phyloP scores from a whole-genome alignment of 495 filamentous ascomycete genomes.

The Amniculicola lignicola region DNA sequence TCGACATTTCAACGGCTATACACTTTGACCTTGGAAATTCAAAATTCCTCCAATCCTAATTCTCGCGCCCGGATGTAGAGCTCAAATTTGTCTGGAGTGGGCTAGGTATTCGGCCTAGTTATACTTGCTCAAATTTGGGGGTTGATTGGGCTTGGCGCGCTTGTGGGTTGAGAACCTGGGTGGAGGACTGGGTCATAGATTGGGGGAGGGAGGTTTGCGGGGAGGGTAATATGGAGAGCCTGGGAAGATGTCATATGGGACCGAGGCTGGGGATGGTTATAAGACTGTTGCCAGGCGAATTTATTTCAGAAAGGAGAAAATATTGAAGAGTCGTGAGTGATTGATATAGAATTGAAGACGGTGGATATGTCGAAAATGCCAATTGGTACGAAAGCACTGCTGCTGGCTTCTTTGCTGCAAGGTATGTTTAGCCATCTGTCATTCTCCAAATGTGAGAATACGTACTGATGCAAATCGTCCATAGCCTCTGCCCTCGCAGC shows the following conservation, averaged over 20 bases:
- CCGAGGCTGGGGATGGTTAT: not conserved
- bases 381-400: not conserved
- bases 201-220: not conserved
- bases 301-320: not conserved
- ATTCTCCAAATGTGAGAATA: not conserved
- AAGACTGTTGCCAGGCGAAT: not conserved
- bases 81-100: not conserved
- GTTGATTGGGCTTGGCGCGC: no score
- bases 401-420: conserved; percentile 3
- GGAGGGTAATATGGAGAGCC: not conserved
- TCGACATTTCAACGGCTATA: no score
- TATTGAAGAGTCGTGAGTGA: not conserved
- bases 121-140: no score
- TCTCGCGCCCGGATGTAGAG: no score
- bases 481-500: conserved; percentile 2
- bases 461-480: not conserved
- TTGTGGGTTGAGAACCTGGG: not conserved
- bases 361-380: not conserved
- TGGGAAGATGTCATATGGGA: not conserved
- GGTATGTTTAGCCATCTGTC: not conserved
- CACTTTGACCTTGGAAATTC: no score
- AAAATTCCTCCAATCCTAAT: no score
- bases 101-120: no score
- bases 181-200: not conserved
- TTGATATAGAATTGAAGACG: not conserved